A percentile compares a stretch with the other conserved stretches of the same genome.
Conservation (phyloP, 2,329 filamentous ascomycete species). For the Colletotrichum neosansevieriae region DNA sequence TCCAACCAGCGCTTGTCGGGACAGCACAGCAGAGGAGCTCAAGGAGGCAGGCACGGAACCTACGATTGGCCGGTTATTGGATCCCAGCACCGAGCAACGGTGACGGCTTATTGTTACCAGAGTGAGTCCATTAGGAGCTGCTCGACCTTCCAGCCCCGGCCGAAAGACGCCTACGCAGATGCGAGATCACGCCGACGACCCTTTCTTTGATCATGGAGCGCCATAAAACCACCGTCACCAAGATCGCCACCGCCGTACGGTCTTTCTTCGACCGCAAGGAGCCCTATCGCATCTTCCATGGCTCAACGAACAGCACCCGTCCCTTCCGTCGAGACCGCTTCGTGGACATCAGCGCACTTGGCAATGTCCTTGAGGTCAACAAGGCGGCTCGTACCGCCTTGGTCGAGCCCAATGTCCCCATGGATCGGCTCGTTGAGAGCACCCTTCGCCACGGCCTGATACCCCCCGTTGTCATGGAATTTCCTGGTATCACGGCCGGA, state of each 20-base stretch:
- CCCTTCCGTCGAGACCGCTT: constrained; percentile 58
- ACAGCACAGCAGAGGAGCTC: no score
- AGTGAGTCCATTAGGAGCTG: no score
- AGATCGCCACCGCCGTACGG: constrained; percentile 61
- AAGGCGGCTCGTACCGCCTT: constrained; percentile 66
- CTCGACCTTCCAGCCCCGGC: no score
- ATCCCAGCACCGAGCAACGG: no score
- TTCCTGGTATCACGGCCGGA: constrained; percentile 80
- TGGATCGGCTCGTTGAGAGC: constrained; percentile 76
- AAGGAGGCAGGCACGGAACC: no score
- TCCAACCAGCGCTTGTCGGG: not conserved
- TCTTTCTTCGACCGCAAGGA: constrained; percentile 60
- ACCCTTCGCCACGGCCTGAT: constrained; percentile 75
- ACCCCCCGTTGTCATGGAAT: constrained; percentile 81
- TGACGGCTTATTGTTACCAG: no score
- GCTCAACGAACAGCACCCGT: constrained; percentile 80
- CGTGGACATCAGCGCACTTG: constrained; percentile 75
- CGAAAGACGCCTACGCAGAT: no score
- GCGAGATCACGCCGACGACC: no score
- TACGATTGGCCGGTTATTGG: no score
- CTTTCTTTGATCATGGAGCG: constrained; percentile 56
- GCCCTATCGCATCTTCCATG: constrained; percentile 82
- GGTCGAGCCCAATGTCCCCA: constrained; percentile 81
- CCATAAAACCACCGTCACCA: constrained; percentile 61
- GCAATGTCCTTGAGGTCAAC: constrained; percentile 74